Evolutionary conservation across 768 basidiomycete genomes (phyloP), one percentile per base, ranked within the genome.

Genomic region (Arthromyces matolae): DNA sequence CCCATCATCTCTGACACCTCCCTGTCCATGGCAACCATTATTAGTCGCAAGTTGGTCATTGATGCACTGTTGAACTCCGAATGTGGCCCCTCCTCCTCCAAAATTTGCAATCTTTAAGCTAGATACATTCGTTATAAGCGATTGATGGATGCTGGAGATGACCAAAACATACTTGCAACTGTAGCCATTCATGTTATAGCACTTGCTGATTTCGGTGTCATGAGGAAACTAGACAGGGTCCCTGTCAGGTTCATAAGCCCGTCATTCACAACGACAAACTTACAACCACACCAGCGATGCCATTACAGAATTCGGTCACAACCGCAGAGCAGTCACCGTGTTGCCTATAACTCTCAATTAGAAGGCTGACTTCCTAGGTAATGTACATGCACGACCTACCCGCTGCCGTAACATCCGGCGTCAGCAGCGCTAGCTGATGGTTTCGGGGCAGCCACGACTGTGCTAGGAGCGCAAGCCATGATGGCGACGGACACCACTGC

Each of bases 31-130:
- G n/a, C 39, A 41, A 25, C 39, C 39, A 19, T 41, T 27, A n/a
- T 42, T 42, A 6, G 40, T 42, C 5, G 40, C 40, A 27, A 28
- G 24, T n/a, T 42, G 40, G 40, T 42, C 25, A 18, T 42, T 28
- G 31, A 42, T 41, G 24, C 39, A 41, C 18, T 41, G 23, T 16
- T 41, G 39, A 13, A 41, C 39, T 41, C 39, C 39, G 24, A 41
- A 13, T 9, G 23, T 27, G 18, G 39, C 5, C 6, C 25, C 25
- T 18, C 40, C 40, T 5, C 40, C 25, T 16, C 40, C 40, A n/a
- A 7, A 16, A 8, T 42, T 42, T 19, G 3, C 13, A 16, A 29
- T 29, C 14, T 12, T 18, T 16, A 28, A 14, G n/a, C 40, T 42
- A n/a, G 27, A 42, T 28, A 14, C 8, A 20, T 16, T n/a, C 16